Evolutionary conservation across 441 rosid genomes (phyloP).

Genomic region (Gossypium schwendimanii): DNA sequence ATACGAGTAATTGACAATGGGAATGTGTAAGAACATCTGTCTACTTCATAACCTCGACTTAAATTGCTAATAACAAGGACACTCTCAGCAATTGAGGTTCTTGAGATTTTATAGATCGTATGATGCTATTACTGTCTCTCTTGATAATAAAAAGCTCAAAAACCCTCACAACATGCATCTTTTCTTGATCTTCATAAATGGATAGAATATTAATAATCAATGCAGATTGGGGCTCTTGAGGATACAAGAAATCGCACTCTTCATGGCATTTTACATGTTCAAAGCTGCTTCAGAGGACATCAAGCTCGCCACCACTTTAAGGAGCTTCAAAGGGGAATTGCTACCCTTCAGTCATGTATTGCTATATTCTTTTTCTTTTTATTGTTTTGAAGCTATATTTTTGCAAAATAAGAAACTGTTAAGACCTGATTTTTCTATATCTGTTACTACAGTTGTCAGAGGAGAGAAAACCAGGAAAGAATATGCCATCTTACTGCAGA

Average conservation of each 20-base stretch:
- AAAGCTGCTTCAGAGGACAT: conserved; percentile 92
- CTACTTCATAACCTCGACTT: not conserved
- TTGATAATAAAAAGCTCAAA: not conserved
- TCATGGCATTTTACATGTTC: conserved; percentile 87
- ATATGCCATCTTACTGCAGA: conserved; percentile 36
- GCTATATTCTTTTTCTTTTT: conserved; percentile 5
- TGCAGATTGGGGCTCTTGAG: conserved; percentile 95
- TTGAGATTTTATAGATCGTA: not conserved
- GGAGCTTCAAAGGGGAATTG: conserved; percentile 61
- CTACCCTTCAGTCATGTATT: conserved; percentile 78
- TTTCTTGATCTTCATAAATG: not conserved
- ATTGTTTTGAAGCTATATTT: not conserved
- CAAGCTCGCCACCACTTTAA: conserved; percentile 60
- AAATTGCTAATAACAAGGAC: not conserved
- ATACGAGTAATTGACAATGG: not conserved
- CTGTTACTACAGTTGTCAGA: conserved; percentile 51
- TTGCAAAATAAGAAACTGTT: not conserved
- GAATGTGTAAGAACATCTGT: not conserved
- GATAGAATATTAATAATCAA: conserved; percentile 6
- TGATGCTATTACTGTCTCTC: not conserved
- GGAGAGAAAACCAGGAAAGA: conserved; percentile 46
- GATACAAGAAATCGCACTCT: conserved; percentile 94
- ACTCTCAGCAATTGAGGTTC: not conserved
- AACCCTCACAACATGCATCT: not conserved
- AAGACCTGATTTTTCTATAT: conserved; percentile 8